Evolutionary conservation across 176 grass and related monocot genomes (phyloP).

Genomic region (Carex kokanica): DNA sequence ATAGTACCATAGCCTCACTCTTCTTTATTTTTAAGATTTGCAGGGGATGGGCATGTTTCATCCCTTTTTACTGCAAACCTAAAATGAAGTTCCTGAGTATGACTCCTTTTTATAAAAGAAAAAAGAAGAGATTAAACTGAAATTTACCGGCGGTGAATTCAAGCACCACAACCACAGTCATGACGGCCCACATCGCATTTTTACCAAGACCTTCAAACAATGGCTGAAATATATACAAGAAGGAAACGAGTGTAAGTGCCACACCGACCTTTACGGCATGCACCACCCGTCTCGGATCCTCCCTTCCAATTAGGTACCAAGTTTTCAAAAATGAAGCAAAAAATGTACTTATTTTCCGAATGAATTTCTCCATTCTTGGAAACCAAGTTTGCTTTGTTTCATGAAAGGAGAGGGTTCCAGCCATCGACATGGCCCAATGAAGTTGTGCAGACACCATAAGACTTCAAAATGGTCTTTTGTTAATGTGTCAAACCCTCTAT

Average conservation of each 20-base stretch:
- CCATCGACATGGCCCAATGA: conserved; percentile 32
- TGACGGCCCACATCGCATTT: conserved; percentile 98
- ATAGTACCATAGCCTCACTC: too few species aligned
- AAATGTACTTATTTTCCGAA: conserved; percentile 37
- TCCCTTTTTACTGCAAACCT: background rate
- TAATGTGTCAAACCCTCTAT: background rate
- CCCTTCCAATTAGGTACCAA: conserved; percentile 48
- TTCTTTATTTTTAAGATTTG: background rate
- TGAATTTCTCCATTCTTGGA: background rate
- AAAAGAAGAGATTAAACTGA: background rate
- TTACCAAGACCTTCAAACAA: conserved; percentile 71
- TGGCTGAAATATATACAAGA: conserved; percentile 69
- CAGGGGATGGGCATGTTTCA: background rate
- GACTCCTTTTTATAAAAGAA: background rate
- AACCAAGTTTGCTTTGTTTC: conserved; percentile 8
- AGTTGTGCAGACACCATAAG: background rate
- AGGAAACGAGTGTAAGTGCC: conserved; percentile 68
- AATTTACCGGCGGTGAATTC: conserved; percentile 90
- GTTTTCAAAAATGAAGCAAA: conserved; percentile 40
- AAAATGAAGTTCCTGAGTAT: background rate
- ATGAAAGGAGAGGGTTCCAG: conserved; percentile 23
- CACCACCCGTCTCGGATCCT: conserved; percentile 66
- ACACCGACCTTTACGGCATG: conserved; percentile 83
- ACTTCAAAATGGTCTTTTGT: background rate
- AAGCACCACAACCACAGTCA: conserved; percentile 88